phyloP scores from a whole-genome alignment of 345 rosid genomes.

The Aethionema arabicum region DNA sequence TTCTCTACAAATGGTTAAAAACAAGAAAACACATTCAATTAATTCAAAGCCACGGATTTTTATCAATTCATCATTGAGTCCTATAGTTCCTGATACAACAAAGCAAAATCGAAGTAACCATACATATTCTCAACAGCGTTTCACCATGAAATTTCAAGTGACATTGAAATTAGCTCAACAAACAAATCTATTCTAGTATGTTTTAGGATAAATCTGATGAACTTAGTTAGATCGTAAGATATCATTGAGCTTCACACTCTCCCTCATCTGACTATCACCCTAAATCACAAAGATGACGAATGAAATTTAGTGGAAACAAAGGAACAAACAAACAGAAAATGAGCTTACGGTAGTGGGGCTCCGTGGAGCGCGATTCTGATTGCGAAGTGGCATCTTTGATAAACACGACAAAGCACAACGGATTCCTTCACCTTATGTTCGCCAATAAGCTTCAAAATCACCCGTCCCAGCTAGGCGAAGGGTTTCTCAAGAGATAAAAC shows the following conservation, averaged over 20 bases:
- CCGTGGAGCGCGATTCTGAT: constrained; percentile 33
- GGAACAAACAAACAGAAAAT: background rate
- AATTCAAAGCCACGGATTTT: background rate
- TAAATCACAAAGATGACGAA: background rate
- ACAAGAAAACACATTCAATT: background rate
- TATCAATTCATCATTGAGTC: background rate
- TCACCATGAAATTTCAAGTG: background rate
- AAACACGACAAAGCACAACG: background rate
- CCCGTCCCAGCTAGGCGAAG: constrained; percentile 11
- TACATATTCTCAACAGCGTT: background rate
- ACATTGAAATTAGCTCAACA: background rate
- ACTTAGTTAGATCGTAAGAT: too few relatives aligned
- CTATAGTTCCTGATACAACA: background rate
- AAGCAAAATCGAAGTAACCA: constrained; percentile 3
- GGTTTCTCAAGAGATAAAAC: background rate
- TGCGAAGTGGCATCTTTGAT: constrained; percentile 28
- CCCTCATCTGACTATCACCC: background rate
- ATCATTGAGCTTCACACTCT: too few relatives aligned
- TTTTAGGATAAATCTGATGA: background rate
- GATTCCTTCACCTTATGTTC: constrained; percentile 1
- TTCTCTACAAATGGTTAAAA: constrained; percentile 47
- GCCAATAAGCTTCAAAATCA: background rate
- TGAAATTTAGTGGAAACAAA: background rate
- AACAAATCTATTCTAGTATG: background rate
- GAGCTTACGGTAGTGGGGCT: constrained; percentile 28